Conservation (phyloP, 768 basidiomycete genomes). For the Thelephora aurantiotincta region DNA sequence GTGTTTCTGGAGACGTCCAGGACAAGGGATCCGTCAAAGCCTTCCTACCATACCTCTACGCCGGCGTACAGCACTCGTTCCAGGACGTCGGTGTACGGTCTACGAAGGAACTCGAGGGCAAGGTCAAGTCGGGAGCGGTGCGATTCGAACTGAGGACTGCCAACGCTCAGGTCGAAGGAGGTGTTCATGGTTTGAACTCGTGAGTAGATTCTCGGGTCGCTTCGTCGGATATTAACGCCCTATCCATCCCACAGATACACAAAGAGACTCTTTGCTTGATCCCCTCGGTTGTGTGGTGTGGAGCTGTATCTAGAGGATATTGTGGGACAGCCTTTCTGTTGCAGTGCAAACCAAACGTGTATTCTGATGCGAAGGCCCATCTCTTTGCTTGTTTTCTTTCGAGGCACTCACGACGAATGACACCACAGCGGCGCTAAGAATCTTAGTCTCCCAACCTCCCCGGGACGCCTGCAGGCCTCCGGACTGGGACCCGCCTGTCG, state of each 20-base stretch:
- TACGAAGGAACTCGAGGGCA: slow-evolving; percentile 50
- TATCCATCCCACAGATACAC: slow-evolving; percentile 28
- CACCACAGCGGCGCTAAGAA: too few relatives aligned
- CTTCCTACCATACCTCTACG: slow-evolving; percentile 77
- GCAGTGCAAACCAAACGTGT: too few relatives aligned
- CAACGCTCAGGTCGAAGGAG: slow-evolving; percentile 91
- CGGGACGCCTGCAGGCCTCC: too few relatives aligned
- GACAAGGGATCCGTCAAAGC: slow-evolving; percentile 93
- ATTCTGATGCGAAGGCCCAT: too few relatives aligned
- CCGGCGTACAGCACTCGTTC: slow-evolving; percentile 82
- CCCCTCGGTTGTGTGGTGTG: too few relatives aligned
- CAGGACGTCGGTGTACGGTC: slow-evolving; percentile 82
- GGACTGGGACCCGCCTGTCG: too few relatives aligned
- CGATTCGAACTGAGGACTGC: slow-evolving; percentile 90
- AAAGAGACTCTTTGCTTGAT: slow-evolving; percentile 37
- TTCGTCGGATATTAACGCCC: slow-evolving; percentile 1
- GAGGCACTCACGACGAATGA: too few relatives aligned
- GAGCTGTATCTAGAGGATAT: too few relatives aligned
- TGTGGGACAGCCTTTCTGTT: too few relatives aligned
- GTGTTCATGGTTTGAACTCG: slow-evolving; percentile 92
- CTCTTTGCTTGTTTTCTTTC: too few relatives aligned
- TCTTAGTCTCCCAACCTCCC: too few relatives aligned
- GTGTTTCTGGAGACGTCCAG: slow-evolving; percentile 91
- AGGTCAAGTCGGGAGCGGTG: slow-evolving; percentile 50
- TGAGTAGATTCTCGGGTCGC: slow-evolving; percentile 24